Conservation (phyloP, 2,329 filamentous ascomycete species). For the Phaeosphaeria sp. region DNA sequence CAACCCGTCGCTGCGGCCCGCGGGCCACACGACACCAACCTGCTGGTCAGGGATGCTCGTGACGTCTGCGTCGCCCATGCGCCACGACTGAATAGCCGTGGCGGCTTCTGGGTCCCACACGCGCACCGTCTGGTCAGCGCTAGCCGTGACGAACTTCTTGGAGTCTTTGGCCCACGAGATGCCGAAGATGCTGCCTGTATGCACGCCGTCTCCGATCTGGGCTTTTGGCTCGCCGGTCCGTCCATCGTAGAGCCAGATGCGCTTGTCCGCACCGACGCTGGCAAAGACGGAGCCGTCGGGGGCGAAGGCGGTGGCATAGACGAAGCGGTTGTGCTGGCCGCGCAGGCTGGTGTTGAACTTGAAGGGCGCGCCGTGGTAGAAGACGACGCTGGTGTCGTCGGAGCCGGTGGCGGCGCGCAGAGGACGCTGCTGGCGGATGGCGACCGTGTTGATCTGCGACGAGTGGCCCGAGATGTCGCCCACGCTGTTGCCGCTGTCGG, state of each 20-base stretch:
- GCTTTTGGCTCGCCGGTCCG: conserved; percentile 86
- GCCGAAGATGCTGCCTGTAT: conserved; percentile 91
- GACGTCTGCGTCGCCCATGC: conserved; percentile 75
- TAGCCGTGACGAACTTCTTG: conserved; percentile 85
- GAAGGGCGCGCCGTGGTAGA: conserved; percentile 93
- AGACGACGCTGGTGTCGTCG: conserved; percentile 88
- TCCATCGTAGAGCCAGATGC: conserved; percentile 94
- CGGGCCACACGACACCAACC: conserved; percentile 90
- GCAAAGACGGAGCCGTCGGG: conserved; percentile 84
- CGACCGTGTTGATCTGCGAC: conserved; percentile 87
- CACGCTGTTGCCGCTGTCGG: conserved; percentile 91
- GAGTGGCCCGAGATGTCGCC: conserved; percentile 94
- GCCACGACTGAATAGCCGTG: conserved; percentile 81
- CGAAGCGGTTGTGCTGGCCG: conserved; percentile 84
- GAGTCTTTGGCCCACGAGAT: conserved; percentile 91
- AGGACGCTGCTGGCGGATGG: conserved; percentile 88
- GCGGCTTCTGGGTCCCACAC: conserved; percentile 89
- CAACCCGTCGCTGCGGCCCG: conserved; percentile 80
- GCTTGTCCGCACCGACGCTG: conserved; percentile 89
- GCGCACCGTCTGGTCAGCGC: conserved; percentile 92
- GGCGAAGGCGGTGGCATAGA: conserved; percentile 87
- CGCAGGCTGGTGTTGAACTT: conserved; percentile 88
- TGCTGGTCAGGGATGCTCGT: conserved; percentile 84
- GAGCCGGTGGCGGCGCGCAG: conserved; percentile 88
- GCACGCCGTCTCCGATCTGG: conserved; percentile 81